Conservation (phyloP, 495 filamentous ascomycete species). For the Astrothelium macrocarpum region DNA sequence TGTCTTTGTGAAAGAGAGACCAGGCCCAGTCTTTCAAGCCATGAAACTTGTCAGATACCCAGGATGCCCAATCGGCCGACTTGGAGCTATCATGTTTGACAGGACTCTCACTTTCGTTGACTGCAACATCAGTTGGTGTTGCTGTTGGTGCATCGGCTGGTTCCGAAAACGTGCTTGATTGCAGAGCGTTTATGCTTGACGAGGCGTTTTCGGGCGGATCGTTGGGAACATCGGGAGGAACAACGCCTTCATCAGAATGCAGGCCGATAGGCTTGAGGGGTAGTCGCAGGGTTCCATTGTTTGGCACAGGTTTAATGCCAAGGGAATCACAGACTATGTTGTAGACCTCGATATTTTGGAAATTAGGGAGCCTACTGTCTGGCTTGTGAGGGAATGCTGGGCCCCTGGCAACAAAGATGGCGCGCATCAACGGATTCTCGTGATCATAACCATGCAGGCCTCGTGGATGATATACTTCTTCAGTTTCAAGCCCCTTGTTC, state of each 20-base stretch:
- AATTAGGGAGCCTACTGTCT: constrained; percentile 68
- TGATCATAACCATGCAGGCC: constrained; percentile 90
- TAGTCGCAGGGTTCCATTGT: constrained; percentile 81
- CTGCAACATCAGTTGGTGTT: not conserved
- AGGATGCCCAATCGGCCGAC: constrained; percentile 5
- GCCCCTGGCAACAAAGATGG: constrained; percentile 80
- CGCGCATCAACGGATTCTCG: constrained; percentile 81
- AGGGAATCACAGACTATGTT: constrained; percentile 86
- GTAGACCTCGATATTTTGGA: constrained; percentile 94
- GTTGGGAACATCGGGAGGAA: constrained; percentile 20
- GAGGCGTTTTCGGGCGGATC: constrained; percentile 18
- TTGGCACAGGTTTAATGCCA: constrained; percentile 54
- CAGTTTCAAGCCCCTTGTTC: constrained; percentile 47
- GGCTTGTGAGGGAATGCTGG: constrained; percentile 79
- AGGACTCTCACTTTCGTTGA: not conserved
- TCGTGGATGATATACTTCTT: constrained; percentile 57
- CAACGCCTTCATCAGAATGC: constrained; percentile 44
- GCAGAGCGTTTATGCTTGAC: not conserved
- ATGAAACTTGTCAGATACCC: constrained; percentile 4
- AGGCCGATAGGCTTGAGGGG: constrained; percentile 61
- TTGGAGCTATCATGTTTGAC: constrained; percentile 3
- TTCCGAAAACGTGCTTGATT: not conserved
- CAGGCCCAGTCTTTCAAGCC: constrained; percentile 10
- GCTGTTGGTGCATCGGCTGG: not conserved
- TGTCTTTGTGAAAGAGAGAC: not conserved